Evolutionary conservation across 228 moss, liverwort and hornwort genomes (phyloP), one percentile per base, ranked within the genome.

Genomic region (Sphagnum fallax): DNA sequence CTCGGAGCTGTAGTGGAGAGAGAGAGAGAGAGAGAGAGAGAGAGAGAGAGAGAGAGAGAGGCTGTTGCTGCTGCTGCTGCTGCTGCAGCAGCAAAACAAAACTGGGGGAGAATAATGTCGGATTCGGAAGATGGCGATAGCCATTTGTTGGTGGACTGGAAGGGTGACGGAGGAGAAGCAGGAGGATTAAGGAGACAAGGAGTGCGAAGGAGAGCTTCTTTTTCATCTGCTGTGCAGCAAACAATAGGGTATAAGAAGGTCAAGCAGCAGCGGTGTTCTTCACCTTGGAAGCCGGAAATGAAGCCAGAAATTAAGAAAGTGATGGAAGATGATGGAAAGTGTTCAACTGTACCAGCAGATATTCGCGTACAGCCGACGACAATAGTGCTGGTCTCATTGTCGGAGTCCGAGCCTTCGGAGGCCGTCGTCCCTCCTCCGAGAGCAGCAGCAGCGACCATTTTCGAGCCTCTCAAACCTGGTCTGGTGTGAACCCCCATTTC

Each of bases 101-200:
- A 16, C 64, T 49, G 47, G 66, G 71, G 64, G 61, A 65, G 80
- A 57, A 58, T 72, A 78, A 82, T 73, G 12, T 71, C 70, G 47
- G 81, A 81, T 48, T 80, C 82, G 32, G 83, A 86, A 57, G 83
- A 76, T 72, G 76, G 72, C 49, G 86, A 86, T 72, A 68, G 73
- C 3, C 72, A 77, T 70, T 78, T 83, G 72, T 70, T 86, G 65
- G 83, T 86, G 62, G 86, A 86, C 75, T 86, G 86, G 86, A 86
- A 83, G 71, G 83, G 83, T 48, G 74, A 65, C 15, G 76, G 80
- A 55, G 77, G 32, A 32, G 32, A 32, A 32, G 32, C 32, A 32
- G 32, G 32, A 32, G 32, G 32, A 32, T 32, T 32, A 32, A 2
- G 32, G 32, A 32, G 32, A 32, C 32, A 32, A 32, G 32, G 32